Conservation (phyloP, 352 stramenopile genomes). For the Globisporangium heterothallicum region DNA sequence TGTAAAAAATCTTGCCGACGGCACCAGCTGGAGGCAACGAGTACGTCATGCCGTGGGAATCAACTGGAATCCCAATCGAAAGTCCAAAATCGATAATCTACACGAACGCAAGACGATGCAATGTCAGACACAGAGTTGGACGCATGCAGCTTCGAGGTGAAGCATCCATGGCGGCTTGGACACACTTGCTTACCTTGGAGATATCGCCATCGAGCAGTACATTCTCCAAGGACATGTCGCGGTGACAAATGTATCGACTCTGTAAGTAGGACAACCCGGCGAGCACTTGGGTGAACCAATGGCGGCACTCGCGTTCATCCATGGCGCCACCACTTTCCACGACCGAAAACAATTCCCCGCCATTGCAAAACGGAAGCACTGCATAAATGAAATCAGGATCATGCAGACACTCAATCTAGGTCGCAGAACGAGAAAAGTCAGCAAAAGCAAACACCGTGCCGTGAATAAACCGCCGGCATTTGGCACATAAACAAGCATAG, state of each 20-base stretch:
- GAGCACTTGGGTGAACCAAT: conserved; percentile 84
- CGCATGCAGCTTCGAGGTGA: neutral
- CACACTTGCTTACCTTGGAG: conserved; percentile 49
- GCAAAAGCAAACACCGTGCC: neutral
- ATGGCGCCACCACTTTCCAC: conserved; percentile 78
- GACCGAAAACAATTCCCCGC: conserved; percentile 77
- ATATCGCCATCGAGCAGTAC: conserved; percentile 78
- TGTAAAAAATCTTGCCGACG: conserved; percentile 89
- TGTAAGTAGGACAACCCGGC: conserved; percentile 76
- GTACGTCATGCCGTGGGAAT: conserved; percentile 83
- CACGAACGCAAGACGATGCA: neutral
- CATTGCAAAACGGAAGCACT: conserved; percentile 81
- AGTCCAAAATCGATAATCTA: conserved; percentile 87
- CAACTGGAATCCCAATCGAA: conserved; percentile 79
- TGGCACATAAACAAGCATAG: no score
- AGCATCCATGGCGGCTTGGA: neutral
- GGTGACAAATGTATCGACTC: conserved; percentile 82
- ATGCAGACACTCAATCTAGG: conserved; percentile 78
- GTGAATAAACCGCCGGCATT: neutral
- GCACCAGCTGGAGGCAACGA: conserved; percentile 69
- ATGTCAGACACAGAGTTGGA: neutral
- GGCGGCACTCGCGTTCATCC: conserved; percentile 66
- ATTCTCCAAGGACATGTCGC: conserved; percentile 87
- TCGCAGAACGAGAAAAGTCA: no score
- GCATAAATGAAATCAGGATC: conserved; percentile 83